Percentiles rank a stretch among this genome's conserved stretches.
Conservation (phyloP, 768 basidiomycete genomes). For the Tylopilus felleus region DNA sequence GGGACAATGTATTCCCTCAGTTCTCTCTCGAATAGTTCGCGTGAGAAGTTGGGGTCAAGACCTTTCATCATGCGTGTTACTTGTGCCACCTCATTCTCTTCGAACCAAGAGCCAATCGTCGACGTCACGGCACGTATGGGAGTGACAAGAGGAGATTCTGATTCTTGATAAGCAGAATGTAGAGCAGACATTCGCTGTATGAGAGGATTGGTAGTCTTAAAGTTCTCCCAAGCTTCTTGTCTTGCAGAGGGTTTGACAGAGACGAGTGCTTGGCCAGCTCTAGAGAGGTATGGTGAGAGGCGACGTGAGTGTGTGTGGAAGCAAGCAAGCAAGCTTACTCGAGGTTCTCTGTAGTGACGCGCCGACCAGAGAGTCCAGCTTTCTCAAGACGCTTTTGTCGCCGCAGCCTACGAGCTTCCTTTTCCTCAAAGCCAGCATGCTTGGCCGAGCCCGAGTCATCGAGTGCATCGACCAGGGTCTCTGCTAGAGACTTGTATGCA, state of each 20-base stretch:
- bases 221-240: slow-evolving; percentile 74
- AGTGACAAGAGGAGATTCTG: slow-evolving; percentile 85
- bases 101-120: slow-evolving; percentile 86
- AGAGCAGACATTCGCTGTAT: slow-evolving; percentile 56
- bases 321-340: slow-evolving; percentile 60
- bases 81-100: slow-evolving; percentile 98
- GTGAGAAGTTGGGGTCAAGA: slow-evolving; percentile 85
- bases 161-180: slow-evolving; percentile 80
- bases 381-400: slow-evolving; percentile 80
- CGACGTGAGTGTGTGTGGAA: background rate
- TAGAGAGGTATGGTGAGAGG: slow-evolving; percentile 28
- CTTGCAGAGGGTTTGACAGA: slow-evolving; percentile 78
- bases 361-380: slow-evolving; percentile 60
- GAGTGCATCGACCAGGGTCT: slow-evolving; percentile 86
- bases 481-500: slow-evolving; percentile 88
- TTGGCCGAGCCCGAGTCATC: slow-evolving; percentile 93
- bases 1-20: slow-evolving; percentile 96
- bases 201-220: slow-evolving; percentile 80
- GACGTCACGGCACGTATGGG: slow-evolving; percentile 80
- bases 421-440: slow-evolving; percentile 95
- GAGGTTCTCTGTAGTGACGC: slow-evolving; percentile 64
- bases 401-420: slow-evolving; percentile 79
- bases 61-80: slow-evolving; percentile 82
- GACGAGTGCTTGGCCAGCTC: slow-evolving; percentile 84
- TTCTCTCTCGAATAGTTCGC: slow-evolving; percentile 86